Evolutionary conservation across 805 yeast species (phyloP), one percentile per base, ranked within the genome.

Genomic region (Wickerhamiella galacta): DNA sequence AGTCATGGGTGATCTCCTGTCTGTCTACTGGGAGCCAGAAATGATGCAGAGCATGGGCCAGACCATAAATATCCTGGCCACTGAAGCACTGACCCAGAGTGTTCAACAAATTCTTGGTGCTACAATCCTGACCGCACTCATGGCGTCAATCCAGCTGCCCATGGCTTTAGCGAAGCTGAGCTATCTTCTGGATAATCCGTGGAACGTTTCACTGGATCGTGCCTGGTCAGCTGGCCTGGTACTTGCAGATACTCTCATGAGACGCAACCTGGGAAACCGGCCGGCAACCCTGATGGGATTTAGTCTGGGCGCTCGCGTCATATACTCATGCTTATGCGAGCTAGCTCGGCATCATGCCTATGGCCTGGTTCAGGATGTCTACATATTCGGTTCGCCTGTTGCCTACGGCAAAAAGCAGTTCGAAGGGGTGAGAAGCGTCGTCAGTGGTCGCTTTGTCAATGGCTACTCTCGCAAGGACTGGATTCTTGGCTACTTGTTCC

Each of bases 21-120:
- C 96, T 1, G 61, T 90, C 6, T 59, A 80, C 30, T 90, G 98
- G 98, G 99, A 90, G 54, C 99, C 99, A 0, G 98, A 90, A 43
- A 81, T 90, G 90, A 70, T 90, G 46, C 75, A 72, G 40, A 78
- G 93, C 35, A 82, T 80, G 69, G 99, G 99, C 51, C 95, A 90
- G 54, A 90, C 98, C 0, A 87, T 90, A 41, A 71, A 72, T 40
- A 85, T 90, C 46, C 64, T 90, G 36, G 98, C 98, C 0, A 78
- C 87, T 25, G 99, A 90, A 56, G 87, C 92, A 0, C 63, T 92
- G 34, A 72, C 93, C 0, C 90, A 87, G 43, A 81, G 95, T 4
- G 75, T 90, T 28, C 99, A 90, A 58, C 98, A 92, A 53, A 76
- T 90, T 36, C 63, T 90, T 23, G 98, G 96, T 32, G 82, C 82